Evolutionary conservation across 2,329 filamentous ascomycete species (phyloP), one percentile per base, ranked within the genome.

Genomic region (Amphichorda felina): DNA sequence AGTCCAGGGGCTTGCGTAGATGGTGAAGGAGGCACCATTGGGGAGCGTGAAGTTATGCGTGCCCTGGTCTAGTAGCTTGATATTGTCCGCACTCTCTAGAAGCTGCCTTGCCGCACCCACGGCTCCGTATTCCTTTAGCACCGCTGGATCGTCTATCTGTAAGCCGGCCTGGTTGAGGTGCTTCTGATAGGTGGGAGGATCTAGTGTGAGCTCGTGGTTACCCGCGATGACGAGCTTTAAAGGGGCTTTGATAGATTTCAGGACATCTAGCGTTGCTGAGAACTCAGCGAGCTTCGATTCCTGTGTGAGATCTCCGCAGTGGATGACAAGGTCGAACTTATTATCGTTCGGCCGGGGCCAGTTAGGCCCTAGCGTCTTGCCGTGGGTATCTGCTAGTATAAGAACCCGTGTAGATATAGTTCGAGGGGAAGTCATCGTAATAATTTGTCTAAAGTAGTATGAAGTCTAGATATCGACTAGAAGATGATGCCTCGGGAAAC

Each of bases 201-300:
- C 58, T 3, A 64, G 47, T 0, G 55, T 61, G 28, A 67, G 67
- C 39, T 73, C 66, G 39, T 72, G 66, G 35, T 71, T 72, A 1
- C 68, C 67, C 2, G 67, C 56, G 30, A 73, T 70, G 6, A 61
- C 50, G 2, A 72, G 44, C 37, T 71, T 72, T 4, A 69, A 47
- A 0, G 61, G 57, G 0, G 66, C 64, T 2, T 61, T 38, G 13
- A 70, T 47, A 0, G 34, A 34, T 8, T 53, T 43, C 0, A 72
- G 50, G 0, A 64, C 44, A 2, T 50, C 37, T 4, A 71, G 45
- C 0, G 61, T 50, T 3, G 44, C 40, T 16, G 41, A 45, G 30
- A 60, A 63, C 30, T 67, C 62, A 1, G 50, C 34, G 0, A 68
- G 33, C 18, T 56, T 64, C 1, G 65, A 69, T 16, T 55, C 46